Base-by-base conservation (phyloP, 768 basidiomycete genomes). In the Goffeauzyma gilvescens region DNA sequence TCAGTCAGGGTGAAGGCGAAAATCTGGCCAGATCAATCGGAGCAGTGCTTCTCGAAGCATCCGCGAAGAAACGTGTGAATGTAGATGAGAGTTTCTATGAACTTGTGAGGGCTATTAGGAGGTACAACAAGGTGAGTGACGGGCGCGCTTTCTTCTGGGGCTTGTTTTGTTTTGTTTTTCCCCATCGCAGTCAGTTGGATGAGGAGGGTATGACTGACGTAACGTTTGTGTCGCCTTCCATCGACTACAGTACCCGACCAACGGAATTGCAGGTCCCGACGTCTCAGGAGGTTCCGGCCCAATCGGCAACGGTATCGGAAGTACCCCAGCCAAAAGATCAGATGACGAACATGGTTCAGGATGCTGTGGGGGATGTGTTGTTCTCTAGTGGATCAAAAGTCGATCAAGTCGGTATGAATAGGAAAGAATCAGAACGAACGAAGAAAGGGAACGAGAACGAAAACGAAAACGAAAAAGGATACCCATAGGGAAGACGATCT, bases 61-160 rank as follows among this genome's bases (percentile, higher is more conserved):
- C 89, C 4, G 89, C 87, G 33, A 93, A 93, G 66, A 81, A 87
- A 57, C 75, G 89, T 40, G 85, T 89, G 67, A 93, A 93, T 55
- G 87, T 96, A 42, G 89, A 95, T 53, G 84, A 93, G 67, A 84
- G 85, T 10, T 95, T 96, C 68, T 76, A 73, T 55, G 79, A 80
- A 49, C 79, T 96, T 52, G 86, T 96, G 23, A 76, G 87, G 24
- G 83, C 87, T 64, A 93, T 93, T 55, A 73, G 86, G 58, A 79
- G 79, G 62, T 87, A 84, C 62, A 93, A 89, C 71, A 85, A 83
- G 72, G 86, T 83, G 48, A 41, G 53, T 46, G 28, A 22, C 27
- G 32, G 32, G 13, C 41, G 12, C 25, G 33, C 15, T 22, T 14
- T 23, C 26, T 14, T 4, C 15, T 41, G 15, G 8, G 6, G 28